Percentiles rank a stretch among this genome's conserved stretches.
phyloP scores from a whole-genome alignment of 2,329 filamentous ascomycete species.

The Cladobotryum protrusum region DNA sequence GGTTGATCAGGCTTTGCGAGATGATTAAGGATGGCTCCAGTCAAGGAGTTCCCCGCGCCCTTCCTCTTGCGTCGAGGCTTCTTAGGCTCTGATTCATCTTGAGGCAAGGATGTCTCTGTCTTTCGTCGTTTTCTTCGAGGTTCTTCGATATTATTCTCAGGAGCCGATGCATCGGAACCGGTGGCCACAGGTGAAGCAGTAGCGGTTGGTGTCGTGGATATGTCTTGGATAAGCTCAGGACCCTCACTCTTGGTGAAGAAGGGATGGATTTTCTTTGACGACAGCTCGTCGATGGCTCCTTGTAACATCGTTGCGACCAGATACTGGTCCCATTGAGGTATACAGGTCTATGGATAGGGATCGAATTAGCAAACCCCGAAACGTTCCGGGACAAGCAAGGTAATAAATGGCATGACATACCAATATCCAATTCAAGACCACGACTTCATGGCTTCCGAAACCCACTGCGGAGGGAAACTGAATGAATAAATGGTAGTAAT shows the following conservation, averaged over 20 bases:
- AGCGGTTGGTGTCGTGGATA: slow-evolving; percentile 3
- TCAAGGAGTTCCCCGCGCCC: slow-evolving; percentile 10
- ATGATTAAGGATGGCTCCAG: slow-evolving; percentile 13
- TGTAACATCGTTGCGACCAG: slow-evolving; percentile 40
- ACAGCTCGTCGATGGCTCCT: slow-evolving; percentile 28
- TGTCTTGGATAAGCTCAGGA: slow-evolving; percentile 6
- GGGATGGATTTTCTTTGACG: slow-evolving; percentile 46
- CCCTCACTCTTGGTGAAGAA: slow-evolving; percentile 39
- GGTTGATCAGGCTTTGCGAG: slow-evolving; percentile 6
- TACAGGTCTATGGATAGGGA: slow-evolving; percentile 5
- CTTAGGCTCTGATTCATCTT: slow-evolving; percentile 20
- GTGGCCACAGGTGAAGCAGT: background rate
- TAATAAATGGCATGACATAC: too few species aligned
- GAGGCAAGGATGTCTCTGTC: slow-evolving; percentile 23
- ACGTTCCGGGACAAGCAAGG: too few species aligned
- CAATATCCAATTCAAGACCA: too few species aligned
- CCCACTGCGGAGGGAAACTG: too few species aligned
- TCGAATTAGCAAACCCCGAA: background rate
- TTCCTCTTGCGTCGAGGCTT: slow-evolving; percentile 21
- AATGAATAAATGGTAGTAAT: too few species aligned
- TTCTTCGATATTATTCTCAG: slow-evolving; percentile 24
- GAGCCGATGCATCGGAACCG: background rate
- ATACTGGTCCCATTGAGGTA: slow-evolving; percentile 36
- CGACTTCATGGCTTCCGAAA: too few species aligned
- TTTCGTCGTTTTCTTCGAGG: slow-evolving; percentile 38